Conservation (phyloP, 176 grass and related monocot genomes). For the Triticum dicoccoides region DNA sequence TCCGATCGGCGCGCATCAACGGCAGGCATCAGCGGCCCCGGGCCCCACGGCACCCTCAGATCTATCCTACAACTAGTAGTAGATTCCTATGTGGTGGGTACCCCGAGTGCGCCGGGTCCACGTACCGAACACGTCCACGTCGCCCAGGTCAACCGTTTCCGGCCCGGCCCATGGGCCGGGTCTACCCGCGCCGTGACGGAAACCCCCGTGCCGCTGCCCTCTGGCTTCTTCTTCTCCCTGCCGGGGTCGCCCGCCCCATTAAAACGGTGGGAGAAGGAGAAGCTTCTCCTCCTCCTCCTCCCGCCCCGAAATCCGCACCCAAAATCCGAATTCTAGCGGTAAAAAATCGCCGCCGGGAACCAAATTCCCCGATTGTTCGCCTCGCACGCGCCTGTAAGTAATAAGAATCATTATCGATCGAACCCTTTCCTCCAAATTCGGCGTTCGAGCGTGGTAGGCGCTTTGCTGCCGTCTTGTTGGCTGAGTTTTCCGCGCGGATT, state of each 20-base stretch:
- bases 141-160: background rate
- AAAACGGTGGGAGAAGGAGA: constrained; percentile 28
- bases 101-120: background rate
- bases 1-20: background rate
- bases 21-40: background rate
- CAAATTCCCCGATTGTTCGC: background rate
- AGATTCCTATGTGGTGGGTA: background rate
- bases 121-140: background rate
- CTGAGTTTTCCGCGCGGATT: background rate
- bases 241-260: constrained; percentile 9
- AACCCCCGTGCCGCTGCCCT: background rate
- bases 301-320: constrained; percentile 28
- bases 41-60: background rate
- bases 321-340: constrained; percentile 18
- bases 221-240: constrained; percentile 21
- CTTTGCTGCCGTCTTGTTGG: background rate
- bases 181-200: background rate
- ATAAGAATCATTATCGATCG: background rate
- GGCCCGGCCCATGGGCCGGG: background rate
- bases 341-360: background rate
- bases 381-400: background rate
- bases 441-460: background rate
- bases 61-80: background rate
- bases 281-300: constrained; percentile 16
- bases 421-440: background rate